Conservation (phyloP, 768 basidiomycete species). For the Paxillus ammoniavirescens region DNA sequence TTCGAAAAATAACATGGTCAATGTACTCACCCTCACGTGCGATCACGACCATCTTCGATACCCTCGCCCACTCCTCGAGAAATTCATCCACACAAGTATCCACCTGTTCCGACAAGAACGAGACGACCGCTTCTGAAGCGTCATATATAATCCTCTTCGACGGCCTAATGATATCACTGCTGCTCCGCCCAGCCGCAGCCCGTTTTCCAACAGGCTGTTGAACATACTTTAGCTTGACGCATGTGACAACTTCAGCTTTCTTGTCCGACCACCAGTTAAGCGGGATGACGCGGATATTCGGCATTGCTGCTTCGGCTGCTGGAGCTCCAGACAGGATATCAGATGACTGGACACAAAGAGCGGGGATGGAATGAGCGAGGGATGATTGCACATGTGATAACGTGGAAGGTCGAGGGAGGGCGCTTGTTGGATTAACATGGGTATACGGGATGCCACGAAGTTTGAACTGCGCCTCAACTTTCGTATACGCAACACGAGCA, state of each 20-base stretch:
- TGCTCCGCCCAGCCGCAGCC: constrained; percentile 50
- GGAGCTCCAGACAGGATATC: constrained; percentile 81
- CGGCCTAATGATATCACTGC: constrained; percentile 65
- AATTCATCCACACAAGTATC: constrained; percentile 89
- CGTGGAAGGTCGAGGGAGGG: constrained; percentile 41
- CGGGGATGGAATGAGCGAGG: constrained; percentile 75
- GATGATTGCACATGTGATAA: constrained; percentile 65
- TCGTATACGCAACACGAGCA: constrained; percentile 87
- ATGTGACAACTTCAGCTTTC: constrained; percentile 80
- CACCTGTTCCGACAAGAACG: constrained; percentile 83
- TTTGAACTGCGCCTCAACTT: constrained; percentile 87
- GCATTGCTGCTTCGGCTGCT: constrained; percentile 90
- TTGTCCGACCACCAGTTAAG: constrained; percentile 90
- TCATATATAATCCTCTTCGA: constrained; percentile 90
- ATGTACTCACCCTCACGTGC: constrained; percentile 74
- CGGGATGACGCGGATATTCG: constrained; percentile 85
- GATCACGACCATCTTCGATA: constrained; percentile 92
- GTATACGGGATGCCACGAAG: constrained; percentile 74
- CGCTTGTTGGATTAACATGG: constrained; percentile 61
- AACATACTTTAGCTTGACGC: constrained; percentile 87
- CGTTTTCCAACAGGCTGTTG: constrained; percentile 79
- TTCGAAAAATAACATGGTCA: neutral
- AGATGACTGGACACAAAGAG: constrained; percentile 76
- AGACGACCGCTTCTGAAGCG: constrained; percentile 83
- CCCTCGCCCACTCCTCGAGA: constrained; percentile 87